phyloP scores from a whole-genome alignment of 1,284 basidiomycete genomes.

The Cryptococcus sp. region DNA sequence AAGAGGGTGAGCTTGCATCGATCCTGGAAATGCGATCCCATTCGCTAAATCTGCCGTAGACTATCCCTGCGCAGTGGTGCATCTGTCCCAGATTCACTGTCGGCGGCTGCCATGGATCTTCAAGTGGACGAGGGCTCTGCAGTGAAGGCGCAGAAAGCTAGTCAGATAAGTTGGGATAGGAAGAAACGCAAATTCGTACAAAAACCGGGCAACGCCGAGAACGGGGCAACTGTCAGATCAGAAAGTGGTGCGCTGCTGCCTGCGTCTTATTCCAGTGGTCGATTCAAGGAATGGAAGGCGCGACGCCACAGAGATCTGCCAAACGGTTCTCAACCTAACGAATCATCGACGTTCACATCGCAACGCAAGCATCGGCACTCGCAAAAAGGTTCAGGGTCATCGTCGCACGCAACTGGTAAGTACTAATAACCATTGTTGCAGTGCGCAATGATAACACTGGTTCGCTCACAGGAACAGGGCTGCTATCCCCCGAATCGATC shows the following conservation, averaged over 20 bases:
- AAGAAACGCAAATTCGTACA: slow-evolving; percentile 95
- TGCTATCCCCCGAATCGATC: too few species aligned
- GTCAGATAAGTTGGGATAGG: slow-evolving; percentile 81
- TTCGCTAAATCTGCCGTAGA: slow-evolving; percentile 41
- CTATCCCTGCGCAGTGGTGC: slow-evolving; percentile 84
- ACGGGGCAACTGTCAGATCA: slow-evolving; percentile 89
- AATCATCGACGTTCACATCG: too few species aligned
- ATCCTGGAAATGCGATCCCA: background rate
- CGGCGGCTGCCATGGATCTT: slow-evolving; percentile 78
- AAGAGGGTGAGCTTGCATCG: slow-evolving; percentile 67
- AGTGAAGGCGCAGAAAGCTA: slow-evolving; percentile 67
- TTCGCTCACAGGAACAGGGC: too few species aligned
- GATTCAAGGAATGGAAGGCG: slow-evolving; percentile 89
- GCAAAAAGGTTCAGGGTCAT: too few species aligned
- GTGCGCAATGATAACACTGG: too few species aligned
- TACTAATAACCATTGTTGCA: too few species aligned
- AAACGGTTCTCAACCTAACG: too few species aligned
- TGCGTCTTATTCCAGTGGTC: slow-evolving; percentile 86
- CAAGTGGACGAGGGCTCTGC: slow-evolving; percentile 73
- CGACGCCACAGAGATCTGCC: background rate
- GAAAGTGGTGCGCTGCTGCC: slow-evolving; percentile 93
- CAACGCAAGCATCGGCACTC: too few species aligned
- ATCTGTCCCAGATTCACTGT: slow-evolving; percentile 82
- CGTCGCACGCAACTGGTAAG: too few species aligned
- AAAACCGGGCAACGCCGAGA: slow-evolving; percentile 72